These are phyloP conservation scores for Boletellus deceptivus DNA, from an alignment of 1,284 basidiomycete species.

Conservation along the genomic window DNA sequence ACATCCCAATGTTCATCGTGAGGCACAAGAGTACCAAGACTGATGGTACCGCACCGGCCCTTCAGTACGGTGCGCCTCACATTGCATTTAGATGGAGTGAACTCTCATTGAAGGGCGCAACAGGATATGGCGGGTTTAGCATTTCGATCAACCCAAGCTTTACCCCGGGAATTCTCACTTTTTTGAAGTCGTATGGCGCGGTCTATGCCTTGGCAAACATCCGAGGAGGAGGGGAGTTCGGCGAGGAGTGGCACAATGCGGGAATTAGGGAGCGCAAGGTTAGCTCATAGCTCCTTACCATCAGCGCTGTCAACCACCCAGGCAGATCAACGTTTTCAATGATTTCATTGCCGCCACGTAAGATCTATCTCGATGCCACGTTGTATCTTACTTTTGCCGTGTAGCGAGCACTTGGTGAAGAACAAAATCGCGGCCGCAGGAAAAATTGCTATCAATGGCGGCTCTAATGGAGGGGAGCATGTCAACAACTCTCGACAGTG, in stretches of 20 bases:
- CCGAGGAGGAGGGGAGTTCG: slow-evolving; percentile 83
- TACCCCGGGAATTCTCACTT: slow-evolving; percentile 71
- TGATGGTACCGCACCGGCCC: slow-evolving; percentile 76
- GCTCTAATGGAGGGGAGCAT: slow-evolving; percentile 69
- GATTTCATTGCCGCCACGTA: slow-evolving; percentile 81
- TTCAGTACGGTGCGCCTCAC: slow-evolving; percentile 66
- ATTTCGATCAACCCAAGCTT: slow-evolving; percentile 75
- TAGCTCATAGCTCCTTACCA: slow-evolving; percentile 13
- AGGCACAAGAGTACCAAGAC: slow-evolving; percentile 68
- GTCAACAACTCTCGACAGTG: not conserved
- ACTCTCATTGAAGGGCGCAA: slow-evolving; percentile 1
- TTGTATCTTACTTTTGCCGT: not conserved
- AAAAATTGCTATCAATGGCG: slow-evolving; percentile 78
- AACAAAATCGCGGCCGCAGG: slow-evolving; percentile 69
- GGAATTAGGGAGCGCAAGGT: slow-evolving; percentile 72
- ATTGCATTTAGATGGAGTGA: not conserved
- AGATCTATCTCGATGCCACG: slow-evolving; percentile 23
- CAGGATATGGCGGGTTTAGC: slow-evolving; percentile 78
- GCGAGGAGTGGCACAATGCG: slow-evolving; percentile 78
- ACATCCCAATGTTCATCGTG: slow-evolving; percentile 86
- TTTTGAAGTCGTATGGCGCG: slow-evolving; percentile 72
- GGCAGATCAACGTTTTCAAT: slow-evolving; percentile 72
- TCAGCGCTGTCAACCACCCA: slow-evolving; percentile 1
- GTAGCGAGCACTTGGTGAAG: slow-evolving; percentile 67
- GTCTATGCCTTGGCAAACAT: slow-evolving; percentile 76